Percentiles rank a stretch among this genome's conserved stretches.
Evolutionary conservation across 352 stramenopile genomes (phyloP).

Genomic region (Plasmopara halstedii): DNA sequence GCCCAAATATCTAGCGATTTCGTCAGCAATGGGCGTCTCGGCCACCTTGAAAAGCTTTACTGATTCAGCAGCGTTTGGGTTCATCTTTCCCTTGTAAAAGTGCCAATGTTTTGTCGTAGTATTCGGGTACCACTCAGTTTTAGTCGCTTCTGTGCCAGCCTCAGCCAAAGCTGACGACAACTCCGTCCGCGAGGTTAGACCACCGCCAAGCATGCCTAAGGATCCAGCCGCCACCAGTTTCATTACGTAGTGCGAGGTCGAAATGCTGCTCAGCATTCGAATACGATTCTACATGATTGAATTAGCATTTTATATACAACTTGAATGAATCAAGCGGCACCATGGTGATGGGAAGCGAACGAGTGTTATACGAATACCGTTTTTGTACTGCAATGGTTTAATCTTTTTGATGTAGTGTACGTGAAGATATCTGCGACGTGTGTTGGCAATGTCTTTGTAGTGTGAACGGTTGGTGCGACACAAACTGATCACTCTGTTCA

Average conservation of each 20-base stretch:
- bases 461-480: conserved; percentile 15
- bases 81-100: conserved; percentile 85
- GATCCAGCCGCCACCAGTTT: conserved; percentile 30
- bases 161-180: conserved; percentile 5
- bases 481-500: conserved; percentile 4
- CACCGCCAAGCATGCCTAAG: conserved; percentile 27
- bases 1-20: conserved; percentile 76
- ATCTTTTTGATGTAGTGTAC: conserved; percentile 2
- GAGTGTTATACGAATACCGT: background rate
- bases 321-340: too few relatives aligned
- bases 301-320: too few relatives aligned
- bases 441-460: conserved; percentile 11
- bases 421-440: conserved; percentile 20
- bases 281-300: conserved; percentile 24
- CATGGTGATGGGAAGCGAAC: background rate
- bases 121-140: conserved; percentile 61
- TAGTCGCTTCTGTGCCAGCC: conserved; percentile 9
- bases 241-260: conserved; percentile 10
- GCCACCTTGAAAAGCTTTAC: conserved; percentile 87
- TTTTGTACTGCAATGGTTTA: background rate
- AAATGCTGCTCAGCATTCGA: conserved; percentile 14
- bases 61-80: conserved; percentile 68
- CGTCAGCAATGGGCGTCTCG: conserved; percentile 78
- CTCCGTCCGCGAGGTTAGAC: conserved; percentile 9
- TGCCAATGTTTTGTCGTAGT: conserved; percentile 84